Conservation (phyloP, 2,329 filamentous ascomycete genomes). For the Aspergillus latus region DNA sequence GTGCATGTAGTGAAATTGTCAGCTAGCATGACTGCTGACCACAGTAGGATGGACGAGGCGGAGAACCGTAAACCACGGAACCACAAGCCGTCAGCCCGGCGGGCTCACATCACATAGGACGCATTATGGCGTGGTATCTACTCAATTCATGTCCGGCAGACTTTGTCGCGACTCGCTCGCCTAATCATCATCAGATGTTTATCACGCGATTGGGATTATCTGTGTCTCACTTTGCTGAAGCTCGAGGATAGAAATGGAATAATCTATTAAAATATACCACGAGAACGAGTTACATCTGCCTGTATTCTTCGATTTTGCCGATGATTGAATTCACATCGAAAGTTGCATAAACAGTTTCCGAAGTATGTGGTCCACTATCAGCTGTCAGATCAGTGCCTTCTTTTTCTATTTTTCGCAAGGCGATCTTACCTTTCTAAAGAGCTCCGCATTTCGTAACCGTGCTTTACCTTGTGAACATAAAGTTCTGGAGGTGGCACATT, state of each 20-base stretch:
- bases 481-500: slow-evolving; percentile 9
- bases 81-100: background rate
- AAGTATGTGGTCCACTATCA: slow-evolving; percentile 9
- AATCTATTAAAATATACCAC: slow-evolving; percentile 9
- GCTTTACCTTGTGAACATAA: background rate
- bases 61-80: background rate
- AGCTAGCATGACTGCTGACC: slow-evolving; percentile 3
- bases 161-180: background rate
- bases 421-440: background rate
- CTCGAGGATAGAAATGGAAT: slow-evolving; percentile 9
- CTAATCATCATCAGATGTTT: slow-evolving; percentile 14
- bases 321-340: slow-evolving; percentile 15
- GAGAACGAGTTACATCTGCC: slow-evolving; percentile 22
- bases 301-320: slow-evolving; percentile 8
- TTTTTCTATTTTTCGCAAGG: background rate
- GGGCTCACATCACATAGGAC: slow-evolving; percentile 1
- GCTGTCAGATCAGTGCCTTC: background rate
- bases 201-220: slow-evolving; percentile 3
- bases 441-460: slow-evolving; percentile 8
- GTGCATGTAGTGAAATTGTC: background rate
- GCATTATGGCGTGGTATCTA: background rate
- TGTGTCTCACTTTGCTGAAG: slow-evolving; percentile 1
- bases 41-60: background rate
- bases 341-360: slow-evolving; percentile 20
- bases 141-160: background rate